phyloP scores from a whole-genome alignment of 441 rosid genomes.

The Sinapis alba region DNA sequence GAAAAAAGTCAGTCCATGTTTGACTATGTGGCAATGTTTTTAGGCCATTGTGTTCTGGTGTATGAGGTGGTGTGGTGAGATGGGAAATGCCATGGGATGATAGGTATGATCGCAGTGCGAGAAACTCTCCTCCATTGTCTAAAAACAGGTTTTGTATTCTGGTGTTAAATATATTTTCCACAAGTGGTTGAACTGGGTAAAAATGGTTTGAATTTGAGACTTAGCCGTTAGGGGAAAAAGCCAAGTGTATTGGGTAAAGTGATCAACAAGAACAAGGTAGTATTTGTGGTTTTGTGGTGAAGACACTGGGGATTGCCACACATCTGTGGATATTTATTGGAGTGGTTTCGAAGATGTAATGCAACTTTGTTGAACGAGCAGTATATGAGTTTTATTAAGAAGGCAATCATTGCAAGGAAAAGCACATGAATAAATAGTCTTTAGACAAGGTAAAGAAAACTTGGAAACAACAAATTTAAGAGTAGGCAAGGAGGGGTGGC shows the following conservation, averaged over 20 bases:
- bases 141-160: not conserved
- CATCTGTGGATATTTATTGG: not conserved
- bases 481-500: not conserved
- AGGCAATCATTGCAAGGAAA: not conserved
- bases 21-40: no score
- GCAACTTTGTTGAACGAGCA: not conserved
- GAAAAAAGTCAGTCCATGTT: no score
- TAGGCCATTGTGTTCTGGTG: no score
- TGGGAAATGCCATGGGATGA: no score
- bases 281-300: not conserved
- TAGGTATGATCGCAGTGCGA: no score
- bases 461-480: not conserved
- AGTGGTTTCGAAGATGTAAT: not conserved
- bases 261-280: not conserved
- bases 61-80: no score
- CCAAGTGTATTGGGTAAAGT: not conserved
- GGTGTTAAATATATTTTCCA: not conserved
- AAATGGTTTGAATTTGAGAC: not conserved
- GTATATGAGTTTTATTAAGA: not conserved
- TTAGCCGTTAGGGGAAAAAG: not conserved
- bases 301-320: not conserved
- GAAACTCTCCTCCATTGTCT: not conserved
- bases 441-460: not conserved
- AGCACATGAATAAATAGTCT: not conserved
- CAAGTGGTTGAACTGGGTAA: not conserved